These are phyloP conservation scores for Kingdonia uniflora DNA, from an alignment of 164 flowering plant species.

Conservation along the genomic window DNA sequence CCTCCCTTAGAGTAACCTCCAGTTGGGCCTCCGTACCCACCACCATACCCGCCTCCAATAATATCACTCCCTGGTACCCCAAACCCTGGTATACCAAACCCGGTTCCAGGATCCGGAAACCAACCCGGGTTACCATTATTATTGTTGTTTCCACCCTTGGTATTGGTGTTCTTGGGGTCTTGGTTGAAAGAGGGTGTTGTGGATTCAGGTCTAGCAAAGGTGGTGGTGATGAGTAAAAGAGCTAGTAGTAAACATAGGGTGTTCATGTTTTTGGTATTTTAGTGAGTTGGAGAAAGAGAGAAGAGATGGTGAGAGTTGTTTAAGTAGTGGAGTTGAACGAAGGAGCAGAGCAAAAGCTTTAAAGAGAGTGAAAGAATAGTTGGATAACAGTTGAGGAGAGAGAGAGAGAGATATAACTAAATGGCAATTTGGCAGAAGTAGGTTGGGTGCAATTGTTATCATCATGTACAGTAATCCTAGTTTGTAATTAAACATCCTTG, in stretches of 20 bases:
- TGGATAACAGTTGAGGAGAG: constrained; percentile 29
- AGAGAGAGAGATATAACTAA: too few species aligned
- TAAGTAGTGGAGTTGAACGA: constrained; percentile 3
- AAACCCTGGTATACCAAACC: constrained; percentile 46
- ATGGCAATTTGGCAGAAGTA: not conserved
- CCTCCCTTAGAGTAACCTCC: constrained; percentile 64
- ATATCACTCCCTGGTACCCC: constrained; percentile 17
- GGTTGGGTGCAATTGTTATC: not conserved
- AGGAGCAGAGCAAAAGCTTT: too few species aligned
- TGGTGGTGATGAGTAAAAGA: constrained; percentile 21
- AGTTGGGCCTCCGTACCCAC: constrained; percentile 53
- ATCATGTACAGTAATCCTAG: too few species aligned
- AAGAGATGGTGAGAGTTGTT: not conserved
- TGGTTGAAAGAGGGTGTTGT: constrained; percentile 5
- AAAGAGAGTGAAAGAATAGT: constrained; percentile 5
- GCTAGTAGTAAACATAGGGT: constrained; percentile 17
- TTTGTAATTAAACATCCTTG: too few species aligned
- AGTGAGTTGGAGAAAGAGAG: not conserved
- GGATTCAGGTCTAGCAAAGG: constrained; percentile 4
- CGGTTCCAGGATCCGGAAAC: constrained; percentile 26
- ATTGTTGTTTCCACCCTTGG: constrained; percentile 7
- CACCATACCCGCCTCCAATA: constrained; percentile 66
- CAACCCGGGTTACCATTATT: constrained; percentile 21
- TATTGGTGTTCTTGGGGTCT: constrained; percentile 12
- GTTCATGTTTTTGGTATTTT: constrained; percentile 8